Evolutionary conservation across 805 yeast genomes (phyloP), one percentile per base, ranked within the genome.

Genomic region (Kregervanrija delftensis): DNA sequence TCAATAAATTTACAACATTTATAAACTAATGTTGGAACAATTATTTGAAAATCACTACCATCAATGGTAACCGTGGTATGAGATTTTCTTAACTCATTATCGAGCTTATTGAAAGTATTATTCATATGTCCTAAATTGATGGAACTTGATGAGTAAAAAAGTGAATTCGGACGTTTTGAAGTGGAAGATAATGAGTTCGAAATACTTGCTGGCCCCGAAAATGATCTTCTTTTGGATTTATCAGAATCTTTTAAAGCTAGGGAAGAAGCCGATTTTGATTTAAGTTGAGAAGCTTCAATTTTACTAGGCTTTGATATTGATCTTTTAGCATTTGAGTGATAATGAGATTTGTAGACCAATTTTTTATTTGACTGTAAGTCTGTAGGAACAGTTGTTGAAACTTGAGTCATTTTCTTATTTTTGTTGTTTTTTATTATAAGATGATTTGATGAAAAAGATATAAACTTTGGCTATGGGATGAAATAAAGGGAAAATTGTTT

Each of bases 1-100:
- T 46, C 35, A 12, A 66, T 55, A 44, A 49, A 64, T 16, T 53
- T 40, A 41, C 67, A 61, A 47, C 68, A 63, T 45, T 60, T 63
- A 33, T 55, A 50, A 4, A 64, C 65, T 28, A 61, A 28, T 2
- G 57, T 49, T 10, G 70, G 70, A 11, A 65, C 51, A 15, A 40
- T 47, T 8, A 58, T 14, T 47, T 57, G 34, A 30, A 51, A 32
- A 1, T 42, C 38, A 32, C 37, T 44, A 13, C 33, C 35, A 3
- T 46, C 48, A 33, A 51, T 17, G 9, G 28, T 38, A 12, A 50
- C 51, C 35, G 39, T 33, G 10, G 38, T 42, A 32, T 51, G 37
- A 4, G 59, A 54, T 35, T 45, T 43, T 38, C 47, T 54, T 14
- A 58, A 50, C 42, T 57, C 64, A 31, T 52, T 50, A 34, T 47